Evolutionary conservation across 345 rosid genomes (phyloP), one percentile per base, ranked within the genome.

Genomic region (Heritiera fomes): DNA sequence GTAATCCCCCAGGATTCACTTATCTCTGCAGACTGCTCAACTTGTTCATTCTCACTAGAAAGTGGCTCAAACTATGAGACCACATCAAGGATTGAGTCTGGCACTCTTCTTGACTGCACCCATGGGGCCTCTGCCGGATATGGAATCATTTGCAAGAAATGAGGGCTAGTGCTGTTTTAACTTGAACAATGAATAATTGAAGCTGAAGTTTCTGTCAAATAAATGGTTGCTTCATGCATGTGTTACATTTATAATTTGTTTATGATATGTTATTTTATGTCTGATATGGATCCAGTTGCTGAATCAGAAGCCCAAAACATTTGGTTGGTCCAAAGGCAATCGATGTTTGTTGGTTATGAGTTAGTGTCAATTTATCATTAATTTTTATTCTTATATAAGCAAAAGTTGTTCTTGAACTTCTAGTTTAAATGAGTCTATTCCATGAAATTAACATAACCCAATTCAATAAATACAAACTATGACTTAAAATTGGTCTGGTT

Each of bases 11-110:
- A n/a, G n/a, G n/a, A n/a, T n/a, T 84, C 90, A 9, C 87, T 91
- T 13, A 78, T 93, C 62, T 84, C 87, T 32, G 55, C 82, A 4
- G 86, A 87, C 64, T 88, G 89, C 32, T 20, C 56, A 30, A 75
- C 89, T 76, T 87, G 92, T 75, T 68, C 84, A 41, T 87, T 78
- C 85, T 84, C 85, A 11, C 82, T 85, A 0, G 23, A 45, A 65
- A 49, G 7, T 52, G 78, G 32, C 47, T 46, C 75, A 7, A 70
- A 79, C 30, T 1, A 68, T 28, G 53, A 74, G 41, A 23, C 9
- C 17, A 41, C 30, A 20, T 9, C 32, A 6, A 2, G 18, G 63
- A 28, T 32, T 60, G 38, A 60, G 6, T 20, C 13, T 60, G 32
- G 32, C 34, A 23, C 38, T 60, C 68, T 28, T 13, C 68, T 28